phyloP scores from a whole-genome alignment of 768 basidiomycete species.

The Tulasnella sp. region DNA sequence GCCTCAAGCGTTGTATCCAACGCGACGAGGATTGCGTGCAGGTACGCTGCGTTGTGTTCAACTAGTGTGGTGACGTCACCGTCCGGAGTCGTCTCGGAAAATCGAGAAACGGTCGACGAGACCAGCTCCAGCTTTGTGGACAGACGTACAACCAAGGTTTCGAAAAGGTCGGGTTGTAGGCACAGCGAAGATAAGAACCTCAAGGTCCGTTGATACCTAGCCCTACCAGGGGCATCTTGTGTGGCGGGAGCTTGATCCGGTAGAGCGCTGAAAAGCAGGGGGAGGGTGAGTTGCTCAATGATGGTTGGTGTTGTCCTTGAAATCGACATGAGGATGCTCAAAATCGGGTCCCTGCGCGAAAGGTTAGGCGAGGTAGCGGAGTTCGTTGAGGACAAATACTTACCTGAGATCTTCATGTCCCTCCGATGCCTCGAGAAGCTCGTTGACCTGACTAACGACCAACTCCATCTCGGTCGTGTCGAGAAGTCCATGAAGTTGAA shows the following conservation, averaged over 20 bases:
- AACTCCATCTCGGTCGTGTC: constrained; percentile 64
- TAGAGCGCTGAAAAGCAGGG: constrained; percentile 61
- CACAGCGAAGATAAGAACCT: constrained; percentile 61
- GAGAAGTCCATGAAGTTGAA: constrained; percentile 51
- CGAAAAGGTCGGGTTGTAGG: constrained; percentile 64
- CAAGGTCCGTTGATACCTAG: constrained; percentile 54
- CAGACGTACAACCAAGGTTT: constrained; percentile 65
- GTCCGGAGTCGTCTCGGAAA: constrained; percentile 28
- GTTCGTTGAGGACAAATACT: constrained; percentile 23
- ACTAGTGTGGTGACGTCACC: constrained; percentile 15
- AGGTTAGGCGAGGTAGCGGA: neutral
- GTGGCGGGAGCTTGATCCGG: constrained; percentile 52
- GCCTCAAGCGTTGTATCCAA: constrained; percentile 46
- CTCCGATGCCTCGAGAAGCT: constrained; percentile 43
- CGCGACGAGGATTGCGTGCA: constrained; percentile 65
- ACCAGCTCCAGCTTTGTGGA: constrained; percentile 54
- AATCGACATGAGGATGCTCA: constrained; percentile 53
- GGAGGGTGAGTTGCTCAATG: constrained; percentile 63
- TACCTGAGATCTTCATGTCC: constrained; percentile 45
- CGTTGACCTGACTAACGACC: constrained; percentile 62
- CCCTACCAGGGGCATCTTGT: constrained; percentile 43
- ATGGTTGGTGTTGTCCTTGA: constrained; percentile 47
- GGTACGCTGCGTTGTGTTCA: constrained; percentile 69
- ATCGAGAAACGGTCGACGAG: constrained; percentile 21
- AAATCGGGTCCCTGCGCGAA: constrained; percentile 38